phyloP scores from a whole-genome alignment of 1,284 basidiomycete species.

The Takashimella tepidaria region DNA sequence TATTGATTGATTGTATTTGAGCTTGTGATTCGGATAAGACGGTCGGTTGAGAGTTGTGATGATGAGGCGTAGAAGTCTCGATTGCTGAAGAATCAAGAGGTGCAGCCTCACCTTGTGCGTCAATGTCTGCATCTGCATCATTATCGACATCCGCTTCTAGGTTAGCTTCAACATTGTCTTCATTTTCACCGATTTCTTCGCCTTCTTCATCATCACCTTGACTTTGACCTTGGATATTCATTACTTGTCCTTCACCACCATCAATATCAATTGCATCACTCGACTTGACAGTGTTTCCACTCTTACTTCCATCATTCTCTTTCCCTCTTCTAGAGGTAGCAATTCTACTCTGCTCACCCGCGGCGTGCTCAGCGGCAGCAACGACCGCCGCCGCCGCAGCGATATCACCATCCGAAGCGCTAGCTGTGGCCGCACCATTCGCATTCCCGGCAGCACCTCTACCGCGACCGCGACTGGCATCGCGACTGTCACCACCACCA shows the following conservation, averaged over 20 bases:
- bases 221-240: too few relatives aligned
- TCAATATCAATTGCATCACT: not conserved
- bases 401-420: not conserved
- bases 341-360: too few relatives aligned
- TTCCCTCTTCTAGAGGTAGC: too few relatives aligned
- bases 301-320: not conserved
- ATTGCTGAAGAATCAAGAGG: not conserved
- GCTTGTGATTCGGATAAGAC: slow-evolving; percentile 14
- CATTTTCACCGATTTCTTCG: not conserved
- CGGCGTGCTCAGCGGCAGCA: not conserved
- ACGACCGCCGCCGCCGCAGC: not conserved
- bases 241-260: not conserved
- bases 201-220: not conserved
- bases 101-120: not conserved
- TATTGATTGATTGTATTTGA: slow-evolving; percentile 19
- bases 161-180: not conserved
- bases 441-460: not conserved
- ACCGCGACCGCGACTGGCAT: too few relatives aligned
- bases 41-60: slow-evolving; percentile 2
- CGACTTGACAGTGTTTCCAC: not conserved
- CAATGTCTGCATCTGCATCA: too few relatives aligned
- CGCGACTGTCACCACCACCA: too few relatives aligned
- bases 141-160: not conserved
- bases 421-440: too few relatives aligned
- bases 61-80: slow-evolving; percentile 1